These are phyloP conservation scores for Flaveria trinervia DNA, from an alignment of 129 eudicot genomes.

Conservation along the genomic window DNA sequence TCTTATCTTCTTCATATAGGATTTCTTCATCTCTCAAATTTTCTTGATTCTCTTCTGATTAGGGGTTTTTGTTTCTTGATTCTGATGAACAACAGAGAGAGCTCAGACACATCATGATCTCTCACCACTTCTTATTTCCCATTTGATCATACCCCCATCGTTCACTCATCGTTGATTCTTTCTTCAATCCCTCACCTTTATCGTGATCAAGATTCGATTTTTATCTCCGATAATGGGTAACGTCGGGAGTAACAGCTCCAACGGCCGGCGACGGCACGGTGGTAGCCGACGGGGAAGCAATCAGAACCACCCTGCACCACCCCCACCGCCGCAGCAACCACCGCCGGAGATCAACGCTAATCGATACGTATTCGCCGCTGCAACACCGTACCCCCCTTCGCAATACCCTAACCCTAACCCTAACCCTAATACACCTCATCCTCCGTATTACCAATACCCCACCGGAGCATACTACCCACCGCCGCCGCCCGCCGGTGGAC, in stretches of 20 bases:
- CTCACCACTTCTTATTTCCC: neutral
- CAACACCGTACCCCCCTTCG: conserved; percentile 76
- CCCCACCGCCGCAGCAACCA: conserved; percentile 58
- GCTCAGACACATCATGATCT: conserved; percentile 2
- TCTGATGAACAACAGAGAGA: neutral
- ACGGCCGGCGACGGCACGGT: conserved; percentile 54
- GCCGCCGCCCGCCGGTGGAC: conserved; percentile 52
- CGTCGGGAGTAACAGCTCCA: conserved; percentile 55
- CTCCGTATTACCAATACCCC: conserved; percentile 72
- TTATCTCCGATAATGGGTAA: conserved; percentile 54
- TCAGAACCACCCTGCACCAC: conserved; percentile 49
- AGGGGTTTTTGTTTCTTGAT: conserved; percentile 7
- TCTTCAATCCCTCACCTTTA: neutral
- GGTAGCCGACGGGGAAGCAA: conserved; percentile 35
- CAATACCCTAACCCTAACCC: conserved; percentile 73
- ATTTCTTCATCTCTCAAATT: too few species aligned
- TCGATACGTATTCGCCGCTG: conserved; percentile 74
- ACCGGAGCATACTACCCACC: conserved; percentile 59
- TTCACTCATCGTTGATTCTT: neutral
- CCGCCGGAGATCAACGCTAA: conserved; percentile 61
- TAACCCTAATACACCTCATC: conserved; percentile 38
- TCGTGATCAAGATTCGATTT: neutral
- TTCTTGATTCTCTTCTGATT: neutral
- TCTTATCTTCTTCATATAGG: conserved; percentile 1
- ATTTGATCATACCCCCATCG: neutral